phyloP scores from a whole-genome alignment of 1,284 basidiomycete genomes.

The Athelia psychrophila region DNA sequence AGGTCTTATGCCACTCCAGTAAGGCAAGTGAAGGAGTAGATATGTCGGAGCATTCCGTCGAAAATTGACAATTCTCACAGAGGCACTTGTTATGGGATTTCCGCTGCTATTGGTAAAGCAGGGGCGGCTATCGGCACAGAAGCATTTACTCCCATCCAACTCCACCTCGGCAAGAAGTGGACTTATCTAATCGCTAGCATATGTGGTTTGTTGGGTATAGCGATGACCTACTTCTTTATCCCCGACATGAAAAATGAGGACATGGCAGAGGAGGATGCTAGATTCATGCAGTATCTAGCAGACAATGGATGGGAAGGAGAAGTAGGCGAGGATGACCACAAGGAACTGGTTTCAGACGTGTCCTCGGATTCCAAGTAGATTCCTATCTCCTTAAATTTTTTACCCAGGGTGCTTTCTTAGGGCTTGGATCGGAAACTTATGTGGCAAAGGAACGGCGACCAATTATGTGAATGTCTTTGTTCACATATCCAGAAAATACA shows the following conservation, averaged over 20 bases:
- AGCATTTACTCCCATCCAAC: constrained; percentile 75
- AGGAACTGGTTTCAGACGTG: too few relatives aligned
- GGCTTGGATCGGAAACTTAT: too few relatives aligned
- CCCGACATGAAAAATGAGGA: constrained; percentile 69
- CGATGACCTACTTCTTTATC: constrained; percentile 68
- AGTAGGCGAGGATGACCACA: too few relatives aligned
- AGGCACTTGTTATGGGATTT: constrained; percentile 70
- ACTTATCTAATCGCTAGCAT: constrained; percentile 72
- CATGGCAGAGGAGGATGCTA: constrained; percentile 63
- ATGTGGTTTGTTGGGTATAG: constrained; percentile 57
- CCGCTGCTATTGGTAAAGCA: constrained; percentile 71
- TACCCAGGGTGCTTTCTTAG: too few relatives aligned
- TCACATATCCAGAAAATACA: too few relatives aligned
- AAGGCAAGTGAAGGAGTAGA: constrained; percentile 29
- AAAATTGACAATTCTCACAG: constrained; percentile 22
- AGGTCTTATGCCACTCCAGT: constrained; percentile 69
- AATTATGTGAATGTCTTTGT: too few relatives aligned
- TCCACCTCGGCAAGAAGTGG: constrained; percentile 65
- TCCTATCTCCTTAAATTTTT: too few relatives aligned
- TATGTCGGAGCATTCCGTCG: neutral
- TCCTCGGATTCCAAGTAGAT: too few relatives aligned
- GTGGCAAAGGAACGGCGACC: too few relatives aligned
- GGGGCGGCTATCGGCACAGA: constrained; percentile 79
- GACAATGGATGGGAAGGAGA: too few relatives aligned
- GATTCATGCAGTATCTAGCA: constrained; percentile 49